Conservation (phyloP, 371 early-diverging fungal species). For the Mucor lusitanicus region DNA sequence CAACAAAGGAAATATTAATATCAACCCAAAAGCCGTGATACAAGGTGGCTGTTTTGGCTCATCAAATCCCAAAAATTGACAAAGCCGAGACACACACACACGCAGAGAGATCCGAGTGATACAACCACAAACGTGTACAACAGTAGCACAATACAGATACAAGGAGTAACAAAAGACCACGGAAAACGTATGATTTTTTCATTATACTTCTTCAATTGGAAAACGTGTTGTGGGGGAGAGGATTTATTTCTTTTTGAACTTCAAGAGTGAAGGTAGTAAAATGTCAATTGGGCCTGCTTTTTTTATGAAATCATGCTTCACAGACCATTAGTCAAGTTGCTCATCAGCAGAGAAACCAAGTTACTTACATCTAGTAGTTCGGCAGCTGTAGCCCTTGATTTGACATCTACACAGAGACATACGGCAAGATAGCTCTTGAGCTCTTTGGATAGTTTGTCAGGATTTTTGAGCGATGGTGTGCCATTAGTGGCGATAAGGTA, state of each 20-base stretch:
- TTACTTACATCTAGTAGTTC: constrained; percentile 70
- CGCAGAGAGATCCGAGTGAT: not conserved
- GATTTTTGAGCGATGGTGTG: constrained; percentile 88
- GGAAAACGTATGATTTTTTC: not conserved
- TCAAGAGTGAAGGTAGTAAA: constrained; percentile 28
- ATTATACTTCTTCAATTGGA: not conserved
- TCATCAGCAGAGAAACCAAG: not conserved
- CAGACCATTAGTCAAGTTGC: not conserved
- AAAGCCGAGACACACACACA: not conserved
- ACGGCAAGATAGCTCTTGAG: constrained; percentile 85
- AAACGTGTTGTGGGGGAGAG: not conserved
- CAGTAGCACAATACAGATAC: too few relatives aligned
- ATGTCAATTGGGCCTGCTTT: constrained; percentile 41
- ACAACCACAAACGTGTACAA: not conserved
- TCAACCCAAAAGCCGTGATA: not conserved
- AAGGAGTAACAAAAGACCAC: too few relatives aligned
- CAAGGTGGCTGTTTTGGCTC: not conserved
- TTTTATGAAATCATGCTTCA: constrained; percentile 41
- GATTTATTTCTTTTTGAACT: constrained; percentile 24
- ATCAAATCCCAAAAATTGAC: not conserved
- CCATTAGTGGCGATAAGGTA: constrained; percentile 97
- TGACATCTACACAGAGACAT: constrained; percentile 91
- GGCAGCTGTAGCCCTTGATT: constrained; percentile 78
- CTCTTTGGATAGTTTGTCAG: constrained; percentile 74
- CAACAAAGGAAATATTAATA: not conserved